Evolutionary conservation across 805 yeast species (phyloP).

Genomic region (Teunomyces panamensis): DNA sequence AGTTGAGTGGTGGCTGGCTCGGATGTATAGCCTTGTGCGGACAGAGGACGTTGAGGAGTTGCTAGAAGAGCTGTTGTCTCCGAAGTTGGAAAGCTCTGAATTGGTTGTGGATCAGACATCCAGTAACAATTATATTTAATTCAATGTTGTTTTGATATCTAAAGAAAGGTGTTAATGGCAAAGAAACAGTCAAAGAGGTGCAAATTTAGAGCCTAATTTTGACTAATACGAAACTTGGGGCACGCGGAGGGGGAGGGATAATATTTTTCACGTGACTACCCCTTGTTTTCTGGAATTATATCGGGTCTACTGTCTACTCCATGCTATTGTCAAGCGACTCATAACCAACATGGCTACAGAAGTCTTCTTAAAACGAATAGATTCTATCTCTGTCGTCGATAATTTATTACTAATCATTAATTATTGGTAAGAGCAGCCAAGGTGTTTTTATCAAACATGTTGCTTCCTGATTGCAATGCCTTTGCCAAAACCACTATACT

Average conservation of each 20-base stretch:
- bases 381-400: background rate
- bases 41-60: background rate
- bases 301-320: background rate
- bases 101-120: background rate
- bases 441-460: slow-evolving; percentile 57
- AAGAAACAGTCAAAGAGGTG: background rate
- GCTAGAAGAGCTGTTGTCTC: slow-evolving; percentile 1
- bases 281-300: background rate
- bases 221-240: background rate
- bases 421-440: slow-evolving; percentile 19
- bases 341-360: background rate
- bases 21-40: background rate
- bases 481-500: slow-evolving; percentile 58
- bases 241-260: background rate
- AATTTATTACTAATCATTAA: background rate
- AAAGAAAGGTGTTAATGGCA: background rate
- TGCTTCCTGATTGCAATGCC: slow-evolving; percentile 55
- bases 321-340: no score
- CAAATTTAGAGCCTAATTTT: background rate
- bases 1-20: background rate
- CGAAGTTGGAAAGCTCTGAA: background rate
- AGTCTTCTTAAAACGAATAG: no score
- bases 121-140: background rate
- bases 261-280: background rate
- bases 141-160: background rate